phyloP scores from a whole-genome alignment of 495 filamentous ascomycete genomes.

The Penicillium lividum region DNA sequence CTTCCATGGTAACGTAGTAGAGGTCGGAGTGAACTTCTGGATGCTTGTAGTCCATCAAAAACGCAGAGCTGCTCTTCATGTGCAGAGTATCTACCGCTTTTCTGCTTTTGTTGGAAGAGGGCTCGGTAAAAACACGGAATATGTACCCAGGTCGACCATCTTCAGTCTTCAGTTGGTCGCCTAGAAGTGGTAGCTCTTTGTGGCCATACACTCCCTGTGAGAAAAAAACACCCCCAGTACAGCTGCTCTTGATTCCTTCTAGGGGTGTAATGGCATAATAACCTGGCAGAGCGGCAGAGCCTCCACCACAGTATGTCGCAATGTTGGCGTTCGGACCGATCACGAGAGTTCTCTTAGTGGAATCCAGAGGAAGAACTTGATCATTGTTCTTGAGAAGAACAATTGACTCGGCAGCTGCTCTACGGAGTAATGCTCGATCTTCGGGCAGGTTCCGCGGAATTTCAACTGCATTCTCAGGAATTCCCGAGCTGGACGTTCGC shows the following conservation, averaged over 20 bases:
- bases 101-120: constrained; percentile 27
- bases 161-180: constrained; percentile 31
- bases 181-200: constrained; percentile 56
- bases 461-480: constrained; percentile 57
- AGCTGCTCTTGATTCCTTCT: constrained; percentile 51
- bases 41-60: constrained; percentile 63
- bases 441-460: constrained; percentile 59
- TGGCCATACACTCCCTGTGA: constrained; percentile 55
- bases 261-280: constrained; percentile 71
- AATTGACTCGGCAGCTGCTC: constrained; percentile 65
- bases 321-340: constrained; percentile 77
- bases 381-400: constrained; percentile 75
- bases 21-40: constrained; percentile 40
- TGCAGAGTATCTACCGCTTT: constrained; percentile 6
- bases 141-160: constrained; percentile 49
- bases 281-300: constrained; percentile 71
- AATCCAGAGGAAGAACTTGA: constrained; percentile 59
- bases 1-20: constrained; percentile 61
- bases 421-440: constrained; percentile 60
- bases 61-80: constrained; percentile 49
- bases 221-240: constrained; percentile 43
- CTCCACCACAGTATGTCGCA: constrained; percentile 73
- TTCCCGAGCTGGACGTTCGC: constrained; percentile 53
- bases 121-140: constrained; percentile 58
- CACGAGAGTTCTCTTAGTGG: constrained; percentile 59